phyloP scores from a whole-genome alignment of 495 filamentous ascomycete species.

The Hypoxylon perforatum region DNA sequence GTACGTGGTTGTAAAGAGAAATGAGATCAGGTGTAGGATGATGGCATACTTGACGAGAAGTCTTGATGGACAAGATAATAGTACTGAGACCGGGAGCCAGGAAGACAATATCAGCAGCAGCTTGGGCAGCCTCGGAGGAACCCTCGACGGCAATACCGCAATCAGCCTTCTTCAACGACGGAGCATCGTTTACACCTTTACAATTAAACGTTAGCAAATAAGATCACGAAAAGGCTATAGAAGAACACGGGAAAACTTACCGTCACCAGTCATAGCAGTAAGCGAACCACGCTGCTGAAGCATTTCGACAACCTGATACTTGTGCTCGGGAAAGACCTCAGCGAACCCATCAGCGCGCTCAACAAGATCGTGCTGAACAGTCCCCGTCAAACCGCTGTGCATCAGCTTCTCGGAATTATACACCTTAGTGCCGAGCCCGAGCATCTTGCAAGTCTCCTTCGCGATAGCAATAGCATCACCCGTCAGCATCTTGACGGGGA shows the following conservation, averaged over 20 bases:
- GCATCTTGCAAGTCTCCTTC: constrained; percentile 86
- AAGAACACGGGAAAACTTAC: constrained; percentile 19
- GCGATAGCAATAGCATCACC: constrained; percentile 94
- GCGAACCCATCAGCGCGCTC: constrained; percentile 94
- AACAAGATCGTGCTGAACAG: constrained; percentile 91
- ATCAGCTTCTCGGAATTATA: constrained; percentile 90
- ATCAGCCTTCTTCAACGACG: constrained; percentile 95
- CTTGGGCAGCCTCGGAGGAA: constrained; percentile 89
- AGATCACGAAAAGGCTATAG: background rate
- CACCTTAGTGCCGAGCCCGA: constrained; percentile 91
- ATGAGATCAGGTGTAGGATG: background rate
- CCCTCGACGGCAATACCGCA: constrained; percentile 93
- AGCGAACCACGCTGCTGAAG: constrained; percentile 95
- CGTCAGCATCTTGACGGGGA: constrained; percentile 95
- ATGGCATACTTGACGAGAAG: constrained; percentile 71
- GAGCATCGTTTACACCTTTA: constrained; percentile 90
- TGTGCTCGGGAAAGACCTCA: constrained; percentile 97
- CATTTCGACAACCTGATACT: constrained; percentile 97
- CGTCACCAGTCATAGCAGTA: constrained; percentile 97
- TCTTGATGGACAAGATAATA: constrained; percentile 92
- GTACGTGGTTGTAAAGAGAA: constrained; percentile 28
- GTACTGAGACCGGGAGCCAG: constrained; percentile 87
- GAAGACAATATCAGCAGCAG: constrained; percentile 94
- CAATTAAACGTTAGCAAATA: background rate
- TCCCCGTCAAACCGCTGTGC: constrained; percentile 85